phyloP scores from a whole-genome alignment of 805 yeast genomes.

The Metschnikowia lochheadii region DNA sequence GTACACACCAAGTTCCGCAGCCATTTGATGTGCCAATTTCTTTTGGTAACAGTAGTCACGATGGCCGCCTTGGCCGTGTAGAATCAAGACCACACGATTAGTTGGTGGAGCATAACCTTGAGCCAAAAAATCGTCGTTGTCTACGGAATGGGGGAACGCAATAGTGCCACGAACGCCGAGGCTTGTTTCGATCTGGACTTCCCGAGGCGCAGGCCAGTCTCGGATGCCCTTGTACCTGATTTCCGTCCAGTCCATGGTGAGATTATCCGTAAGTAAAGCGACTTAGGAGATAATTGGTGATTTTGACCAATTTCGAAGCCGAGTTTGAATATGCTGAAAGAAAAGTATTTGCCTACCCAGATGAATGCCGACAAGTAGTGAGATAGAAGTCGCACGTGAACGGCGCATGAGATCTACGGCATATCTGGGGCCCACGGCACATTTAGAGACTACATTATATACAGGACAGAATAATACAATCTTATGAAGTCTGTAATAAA shows the following conservation, averaged over 20 bases:
- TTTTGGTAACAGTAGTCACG: conserved; percentile 74
- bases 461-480: too few species aligned
- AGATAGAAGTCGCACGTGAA: too few species aligned
- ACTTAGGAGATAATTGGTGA: too few species aligned
- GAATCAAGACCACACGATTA: conserved; percentile 51
- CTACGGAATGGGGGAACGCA: conserved; percentile 34
- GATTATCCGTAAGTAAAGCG: not conserved
- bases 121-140: conserved; percentile 20
- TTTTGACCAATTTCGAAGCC: too few species aligned
- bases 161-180: conserved; percentile 36
- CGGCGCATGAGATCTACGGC: too few species aligned
- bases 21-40: conserved; percentile 54
- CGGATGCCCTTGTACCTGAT: conserved; percentile 9
- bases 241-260: conserved; percentile 1
- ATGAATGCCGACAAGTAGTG: too few species aligned
- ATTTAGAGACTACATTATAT: too few species aligned
- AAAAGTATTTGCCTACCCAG: too few species aligned
- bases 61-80: conserved; percentile 89
- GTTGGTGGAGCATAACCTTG: conserved; percentile 37
- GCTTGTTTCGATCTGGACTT: conserved; percentile 32
- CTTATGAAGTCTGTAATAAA: too few species aligned
- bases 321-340: too few species aligned
- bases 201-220: conserved; percentile 24
- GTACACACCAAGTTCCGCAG: conserved; percentile 55
- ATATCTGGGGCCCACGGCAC: too few species aligned